A percentile compares a stretch with the other conserved stretches of the same genome.
Evolutionary conservation across 2,329 filamentous ascomycete genomes (phyloP).

Genomic region (Hymenoscyphus scutula): DNA sequence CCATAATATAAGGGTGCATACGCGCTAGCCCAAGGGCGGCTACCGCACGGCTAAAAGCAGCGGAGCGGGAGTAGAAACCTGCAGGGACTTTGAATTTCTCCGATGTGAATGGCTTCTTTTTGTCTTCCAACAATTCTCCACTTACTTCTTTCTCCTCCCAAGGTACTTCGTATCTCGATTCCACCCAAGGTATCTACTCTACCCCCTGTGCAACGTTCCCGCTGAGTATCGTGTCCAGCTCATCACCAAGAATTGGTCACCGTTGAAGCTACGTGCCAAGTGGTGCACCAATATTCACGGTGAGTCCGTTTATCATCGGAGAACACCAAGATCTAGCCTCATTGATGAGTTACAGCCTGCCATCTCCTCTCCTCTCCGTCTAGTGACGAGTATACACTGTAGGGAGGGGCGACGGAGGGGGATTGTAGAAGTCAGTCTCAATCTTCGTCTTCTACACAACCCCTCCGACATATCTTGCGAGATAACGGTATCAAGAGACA

Average conservation of each 20-base stretch:
- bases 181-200: neutral
- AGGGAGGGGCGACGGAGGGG: neutral
- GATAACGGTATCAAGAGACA: neutral
- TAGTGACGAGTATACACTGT: neutral
- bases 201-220: neutral
- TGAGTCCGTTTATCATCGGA: neutral
- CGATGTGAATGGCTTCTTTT: slow-evolving; percentile 3
- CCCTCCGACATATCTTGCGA: neutral
- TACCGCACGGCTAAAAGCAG: neutral
- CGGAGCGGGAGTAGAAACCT: neutral
- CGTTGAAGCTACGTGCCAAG: too few relatives aligned
- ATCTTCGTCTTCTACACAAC: neutral
- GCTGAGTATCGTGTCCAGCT: neutral
- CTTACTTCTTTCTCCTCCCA: neutral
- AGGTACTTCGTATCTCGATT: neutral
- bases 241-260: neutral
- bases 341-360: neutral
- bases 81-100: neutral
- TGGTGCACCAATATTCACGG: neutral
- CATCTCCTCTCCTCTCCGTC: neutral
- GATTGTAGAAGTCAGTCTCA: neutral
- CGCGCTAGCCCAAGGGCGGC: neutral
- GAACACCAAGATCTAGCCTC: neutral
- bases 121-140: neutral
- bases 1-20: neutral